Evolutionary conservation across 345 rosid genomes (phyloP).

Genomic region (Lumnitzera racemosa): DNA sequence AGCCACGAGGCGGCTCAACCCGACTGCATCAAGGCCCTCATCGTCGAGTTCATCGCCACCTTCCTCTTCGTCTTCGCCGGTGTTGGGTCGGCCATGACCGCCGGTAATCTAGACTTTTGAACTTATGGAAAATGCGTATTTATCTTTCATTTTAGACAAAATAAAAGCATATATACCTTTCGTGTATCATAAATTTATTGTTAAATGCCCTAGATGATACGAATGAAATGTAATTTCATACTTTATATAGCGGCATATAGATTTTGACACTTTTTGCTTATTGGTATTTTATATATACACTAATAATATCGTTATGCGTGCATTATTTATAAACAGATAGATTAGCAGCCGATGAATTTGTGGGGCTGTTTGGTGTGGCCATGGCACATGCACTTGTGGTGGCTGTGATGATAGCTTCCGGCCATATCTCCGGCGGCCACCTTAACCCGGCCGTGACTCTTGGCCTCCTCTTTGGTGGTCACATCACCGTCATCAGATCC

Average conservation of each 20-base stretch:
- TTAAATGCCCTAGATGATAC: no score
- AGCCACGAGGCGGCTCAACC: slow-evolving; percentile 51
- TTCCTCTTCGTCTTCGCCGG: slow-evolving; percentile 80
- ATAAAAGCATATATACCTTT: background rate
- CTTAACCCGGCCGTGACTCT: slow-evolving; percentile 90
- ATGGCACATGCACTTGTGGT: slow-evolving; percentile 82
- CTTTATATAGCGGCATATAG: no score
- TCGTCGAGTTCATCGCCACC: slow-evolving; percentile 76
- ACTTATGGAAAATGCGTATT: background rate
- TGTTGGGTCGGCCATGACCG: slow-evolving; percentile 76
- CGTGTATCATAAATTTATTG: no score
- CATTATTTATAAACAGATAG: slow-evolving; percentile 25
- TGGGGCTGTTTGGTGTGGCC: slow-evolving; percentile 65
- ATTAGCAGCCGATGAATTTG: slow-evolving; percentile 34
- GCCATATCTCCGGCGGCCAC: slow-evolving; percentile 91
- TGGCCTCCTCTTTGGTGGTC: slow-evolving; percentile 73
- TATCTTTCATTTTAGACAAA: no score
- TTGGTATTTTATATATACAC: no score
- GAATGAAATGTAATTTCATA: no score
- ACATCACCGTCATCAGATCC: slow-evolving; percentile 64
- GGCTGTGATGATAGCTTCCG: slow-evolving; percentile 78
- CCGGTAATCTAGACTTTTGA: slow-evolving; percentile 28
- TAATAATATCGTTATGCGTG: no score
- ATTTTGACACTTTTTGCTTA: no score
- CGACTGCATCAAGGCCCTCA: slow-evolving; percentile 69